Percentiles rank a stretch among this genome's conserved stretches.
These are phyloP conservation scores for Saccharomyces jurei DNA, from an alignment of 805 yeast genomes.

Conservation along the genomic window DNA sequence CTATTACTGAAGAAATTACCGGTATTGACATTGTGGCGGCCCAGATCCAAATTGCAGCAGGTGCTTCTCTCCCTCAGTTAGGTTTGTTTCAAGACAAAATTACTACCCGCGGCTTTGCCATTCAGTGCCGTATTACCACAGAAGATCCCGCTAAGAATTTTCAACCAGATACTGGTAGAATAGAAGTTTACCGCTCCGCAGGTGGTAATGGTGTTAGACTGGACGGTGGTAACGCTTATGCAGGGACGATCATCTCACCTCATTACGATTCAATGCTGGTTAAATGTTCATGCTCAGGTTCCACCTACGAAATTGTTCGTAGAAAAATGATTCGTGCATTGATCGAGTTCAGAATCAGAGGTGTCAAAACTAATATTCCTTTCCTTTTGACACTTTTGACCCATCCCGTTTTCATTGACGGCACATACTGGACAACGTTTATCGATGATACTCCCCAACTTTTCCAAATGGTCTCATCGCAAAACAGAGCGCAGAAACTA, in stretches of 20 bases:
- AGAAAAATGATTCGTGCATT: slow-evolving; percentile 94
- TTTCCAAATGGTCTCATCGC: slow-evolving; percentile 87
- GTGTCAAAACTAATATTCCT: slow-evolving; percentile 96
- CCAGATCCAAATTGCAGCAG: slow-evolving; percentile 97
- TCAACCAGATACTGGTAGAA: slow-evolving; percentile 96
- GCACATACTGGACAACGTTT: slow-evolving; percentile 96
- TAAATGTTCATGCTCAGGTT: slow-evolving; percentile 92
- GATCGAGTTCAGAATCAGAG: slow-evolving; percentile 95
- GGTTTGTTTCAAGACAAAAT: slow-evolving; percentile 89
- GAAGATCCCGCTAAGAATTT: slow-evolving; percentile 93
- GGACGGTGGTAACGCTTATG: slow-evolving; percentile 96
- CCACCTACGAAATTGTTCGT: slow-evolving; percentile 90
- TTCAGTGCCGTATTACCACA: slow-evolving; percentile 96
- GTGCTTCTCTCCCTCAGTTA: slow-evolving; percentile 82
- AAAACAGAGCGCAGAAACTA: slow-evolving; percentile 91
- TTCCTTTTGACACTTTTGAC: slow-evolving; percentile 85
- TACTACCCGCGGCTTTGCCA: slow-evolving; percentile 95
- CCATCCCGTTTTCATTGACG: slow-evolving; percentile 71
- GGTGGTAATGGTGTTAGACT: slow-evolving; percentile 98
- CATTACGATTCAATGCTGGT: slow-evolving; percentile 97
- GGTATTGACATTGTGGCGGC: slow-evolving; percentile 97
- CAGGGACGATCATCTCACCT: slow-evolving; percentile 91
- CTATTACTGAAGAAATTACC: slow-evolving; percentile 95
- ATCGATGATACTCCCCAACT: slow-evolving; percentile 94
- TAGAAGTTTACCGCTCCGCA: slow-evolving; percentile 92